Base-by-base conservation (phyloP, 371 early-diverging fungal genomes). In the Mucor plumbeus region DNA sequence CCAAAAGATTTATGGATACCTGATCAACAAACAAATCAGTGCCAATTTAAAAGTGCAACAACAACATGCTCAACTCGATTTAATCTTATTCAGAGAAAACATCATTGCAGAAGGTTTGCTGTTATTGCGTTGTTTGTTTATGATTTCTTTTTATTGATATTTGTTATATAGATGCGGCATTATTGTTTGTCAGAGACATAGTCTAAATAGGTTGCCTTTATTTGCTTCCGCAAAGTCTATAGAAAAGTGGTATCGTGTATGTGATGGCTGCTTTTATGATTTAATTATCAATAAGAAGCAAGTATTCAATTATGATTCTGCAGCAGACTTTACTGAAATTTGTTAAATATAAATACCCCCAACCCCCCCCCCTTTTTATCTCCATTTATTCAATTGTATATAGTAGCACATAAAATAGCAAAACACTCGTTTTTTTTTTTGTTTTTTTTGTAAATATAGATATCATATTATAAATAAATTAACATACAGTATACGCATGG, bases 51-150 rank as follows among this genome's bases (percentile, higher is more conserved):
- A 50, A 50, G 53, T 50, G 50, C 21, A 26, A 7, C 13, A 19
- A 21, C 38, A 38, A 4, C 40, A n/a, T 74, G 74, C 41, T 48
- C 40, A 6, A 67, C 65, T n/a, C 19, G 7, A 36, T 74, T 74
- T 35, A 38, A 57, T 19, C 61, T 74, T 14, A 57, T 74, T 8
- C 41, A 74, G 47, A 33, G 74, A 65, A 47, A 53, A 26, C 74
- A 74, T 65, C 74, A 74, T 57, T 74, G 74, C 38, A 61, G 74
- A 64, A 70, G 67, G 72, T 72, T 68, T 35, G 54, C 35, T 8
- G 1, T 59, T 44, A 31, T n/a, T 19, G 5, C 35, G 60, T 17
- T n/a, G 15, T 39, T 36, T 5, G 43, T 39, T 11, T 38, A 38
- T n/a, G 38, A 11, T 38, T 11, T 41, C 14, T 11, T 39, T 53